Evolutionary conservation across 2,329 filamentous ascomycete genomes (phyloP), one percentile per base, ranked within the genome.

Genomic region (Penicillium occitanis): DNA sequence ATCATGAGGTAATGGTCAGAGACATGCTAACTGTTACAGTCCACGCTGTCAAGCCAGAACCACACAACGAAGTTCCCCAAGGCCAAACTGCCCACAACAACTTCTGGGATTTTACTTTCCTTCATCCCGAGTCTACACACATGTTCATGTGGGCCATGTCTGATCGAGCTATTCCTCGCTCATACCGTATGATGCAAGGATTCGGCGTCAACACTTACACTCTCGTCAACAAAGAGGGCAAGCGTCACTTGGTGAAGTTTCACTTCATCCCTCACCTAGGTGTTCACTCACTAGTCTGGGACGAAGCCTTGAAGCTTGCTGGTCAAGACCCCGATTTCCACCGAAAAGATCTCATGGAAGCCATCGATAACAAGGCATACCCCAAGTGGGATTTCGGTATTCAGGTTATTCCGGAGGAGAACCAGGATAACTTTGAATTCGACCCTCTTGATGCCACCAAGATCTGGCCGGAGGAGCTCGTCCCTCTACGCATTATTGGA

Each of bases 401-500:
- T n/a, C 92, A 96, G 73, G 83, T 88, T 3, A 85, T 95, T 25
- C 86, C 89, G 0, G 91, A 94, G 69, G 84, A 83, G 8, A 84
- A 88, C 59, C 86, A 91, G 74, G 83, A 94, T 68, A 86, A 91
- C 17, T 96, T 94, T 68, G 91, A 94, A 6, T 94, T 95, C 68
- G 92, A 95, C 72, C 89, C 94, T 35, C 85, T 96, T 1, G 92
- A 96, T 70, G 89, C 91, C 0, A 96, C 92, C 44, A 95, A 96
- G 80, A 78, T 94, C 30, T 95, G 91, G 91, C 92, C 91, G 0
- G 90, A 95, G 73, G 90, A 94, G 13, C 78, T 88, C 0, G 81
- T 93, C 0, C 91, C 91, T 0, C 83, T 94, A 22, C 85, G 89
- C 7, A 91, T 92, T 73, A 91, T 96, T 65, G 92, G 91, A 46